Conservation (phyloP, 75 land plant genomes). For the Larix kaempferi region DNA sequence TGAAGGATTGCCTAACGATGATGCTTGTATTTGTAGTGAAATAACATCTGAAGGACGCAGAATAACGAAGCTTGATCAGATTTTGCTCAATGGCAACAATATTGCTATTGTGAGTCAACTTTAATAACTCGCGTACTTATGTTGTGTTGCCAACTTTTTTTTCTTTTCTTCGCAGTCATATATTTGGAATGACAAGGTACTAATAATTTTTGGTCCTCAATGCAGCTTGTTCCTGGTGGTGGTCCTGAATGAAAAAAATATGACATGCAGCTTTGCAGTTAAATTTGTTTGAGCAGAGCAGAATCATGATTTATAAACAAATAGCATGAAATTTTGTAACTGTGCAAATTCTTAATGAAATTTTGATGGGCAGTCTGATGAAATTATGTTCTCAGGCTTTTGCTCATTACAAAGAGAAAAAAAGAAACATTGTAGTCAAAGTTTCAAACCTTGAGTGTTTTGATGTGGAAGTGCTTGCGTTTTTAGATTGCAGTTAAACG, state of each 20-base stretch:
- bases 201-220: not conserved
- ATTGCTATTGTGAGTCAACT: conserved; percentile 86
- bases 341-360: too few species aligned
- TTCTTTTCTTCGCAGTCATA: not conserved
- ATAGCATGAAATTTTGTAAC: too few species aligned
- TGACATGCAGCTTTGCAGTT: not conserved
- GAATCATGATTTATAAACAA: not conserved
- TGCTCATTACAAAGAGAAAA: too few species aligned
- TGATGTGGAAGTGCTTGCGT: too few species aligned
- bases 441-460: too few species aligned
- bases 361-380: too few species aligned
- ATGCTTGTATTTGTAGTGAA: conserved; percentile 48
- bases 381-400: too few species aligned
- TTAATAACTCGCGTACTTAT: not conserved
- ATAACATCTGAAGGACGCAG: conserved; percentile 94
- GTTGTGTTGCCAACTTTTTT: not conserved
- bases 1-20: not conserved
- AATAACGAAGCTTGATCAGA: conserved; percentile 96
- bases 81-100: conserved; percentile 96
- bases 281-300: not conserved
- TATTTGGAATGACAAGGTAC: not conserved
- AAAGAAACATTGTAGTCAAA: too few species aligned
- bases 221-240: conserved; percentile 94
- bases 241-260: conserved; percentile 56
- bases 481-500: too few species aligned